phyloP scores from a whole-genome alignment of 1,284 basidiomycete genomes.

The Apiotrichum porosum region DNA sequence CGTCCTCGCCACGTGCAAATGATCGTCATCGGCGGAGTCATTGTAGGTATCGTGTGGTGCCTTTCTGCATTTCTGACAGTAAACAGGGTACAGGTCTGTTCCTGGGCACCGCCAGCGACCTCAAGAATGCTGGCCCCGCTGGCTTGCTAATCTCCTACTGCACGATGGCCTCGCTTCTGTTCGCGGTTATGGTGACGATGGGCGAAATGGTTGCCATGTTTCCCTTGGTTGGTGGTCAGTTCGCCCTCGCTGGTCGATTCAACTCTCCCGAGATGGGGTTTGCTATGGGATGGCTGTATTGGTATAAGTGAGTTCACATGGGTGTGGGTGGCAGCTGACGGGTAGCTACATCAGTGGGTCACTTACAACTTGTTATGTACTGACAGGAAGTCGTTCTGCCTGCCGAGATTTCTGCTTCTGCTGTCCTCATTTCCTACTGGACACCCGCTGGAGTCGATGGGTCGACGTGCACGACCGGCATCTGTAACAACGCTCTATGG shows the following conservation, averaged over 20 bases:
- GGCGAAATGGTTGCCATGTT: conserved; percentile 51
- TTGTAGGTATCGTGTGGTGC: too few relatives aligned
- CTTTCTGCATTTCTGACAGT: conserved; percentile 5
- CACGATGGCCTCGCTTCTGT: conserved; percentile 45
- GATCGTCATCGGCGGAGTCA: conserved; percentile 30
- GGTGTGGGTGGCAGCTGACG: background rate
- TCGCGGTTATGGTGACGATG: conserved; percentile 48
- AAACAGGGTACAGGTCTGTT: conserved; percentile 21
- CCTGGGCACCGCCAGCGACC: conserved; percentile 13
- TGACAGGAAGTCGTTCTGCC: conserved; percentile 64
- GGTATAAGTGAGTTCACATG: conserved; percentile 58
- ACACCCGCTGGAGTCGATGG: conserved; percentile 8
- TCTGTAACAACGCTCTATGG: conserved; percentile 51
- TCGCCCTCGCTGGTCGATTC: conserved; percentile 61
- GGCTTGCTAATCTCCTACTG: conserved; percentile 17
- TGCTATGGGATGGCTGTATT: conserved; percentile 73
- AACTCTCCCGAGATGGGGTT: conserved; percentile 69
- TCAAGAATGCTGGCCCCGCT: conserved; percentile 48
- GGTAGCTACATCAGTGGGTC: conserved; percentile 32
- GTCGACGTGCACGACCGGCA: conserved; percentile 4
- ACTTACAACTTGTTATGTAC: too few relatives aligned
- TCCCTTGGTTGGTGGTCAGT: conserved; percentile 62
- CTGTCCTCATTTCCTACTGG: conserved; percentile 74
- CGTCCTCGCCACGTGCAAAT: conserved; percentile 24
- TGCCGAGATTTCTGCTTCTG: conserved; percentile 70